Base-by-base conservation (phyloP, 2,329 filamentous ascomycete genomes). In the Mariannaea elegans region DNA sequence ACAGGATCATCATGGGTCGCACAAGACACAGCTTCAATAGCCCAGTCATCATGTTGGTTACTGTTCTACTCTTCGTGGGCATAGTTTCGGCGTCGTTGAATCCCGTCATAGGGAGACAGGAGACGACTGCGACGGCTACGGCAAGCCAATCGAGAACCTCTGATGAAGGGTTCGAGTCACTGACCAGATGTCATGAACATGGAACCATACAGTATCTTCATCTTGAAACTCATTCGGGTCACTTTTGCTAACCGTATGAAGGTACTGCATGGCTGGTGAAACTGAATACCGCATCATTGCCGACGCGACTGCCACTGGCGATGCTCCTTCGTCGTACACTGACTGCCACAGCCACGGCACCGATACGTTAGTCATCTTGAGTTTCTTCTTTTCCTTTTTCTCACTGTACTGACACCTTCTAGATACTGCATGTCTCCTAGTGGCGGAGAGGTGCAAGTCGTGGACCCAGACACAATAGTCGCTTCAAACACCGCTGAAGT, bases 381-480 rank as follows among this genome's bases (percentile, higher is more conserved):
- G n/a, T n/a, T n/a, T 21, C 13, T n/a, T 13, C 14, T 1, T 7
- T 8, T 2, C 16, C 2, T 3, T 3, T 34, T 38, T 6, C 13
- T 14, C 23, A 24, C 14, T 7, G 3, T 1, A 9, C 50, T 64
- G 8, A 61, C 12, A 7, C n/a, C 4, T 16, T 2, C 34, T 23
- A 70, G 67, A 10, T 70, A 64, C 53, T 70, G 68, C 36, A 67
- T 70, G 61, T 66, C 62, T 38, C 68, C 68, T 46, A 66, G 53
- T 23, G 68, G 67, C 8, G 66, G 65, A 42, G 68, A 70, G 46
- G 68, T 70, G 13, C 61, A 70, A 31, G 56, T 70, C 12, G 55
- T 70, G 5, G 64, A 14, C 9, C 56, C 61, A 34, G 59, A 62
- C 18, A 64, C 57, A 1, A 61, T 58, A 2, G 56, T 57, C 10